Evolutionary conservation across 257 asterid genomes (phyloP), one percentile per base, ranked within the genome.

Genomic region (Solanum clarkiae): DNA sequence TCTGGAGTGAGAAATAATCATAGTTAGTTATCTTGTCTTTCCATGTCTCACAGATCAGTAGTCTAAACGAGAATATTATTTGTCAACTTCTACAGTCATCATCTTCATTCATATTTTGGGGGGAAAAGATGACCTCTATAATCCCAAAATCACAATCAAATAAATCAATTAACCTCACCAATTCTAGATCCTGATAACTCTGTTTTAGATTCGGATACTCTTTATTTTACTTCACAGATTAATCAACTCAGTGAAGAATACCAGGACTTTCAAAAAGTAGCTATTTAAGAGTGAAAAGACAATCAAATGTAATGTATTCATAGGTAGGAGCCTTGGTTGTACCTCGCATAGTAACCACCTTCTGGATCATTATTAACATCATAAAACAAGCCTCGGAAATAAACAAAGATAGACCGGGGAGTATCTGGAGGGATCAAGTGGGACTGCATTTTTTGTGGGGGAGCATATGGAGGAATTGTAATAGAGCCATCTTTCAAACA

Each of bases 341-440:
- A 93, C 98, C 97, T 93, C 56, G 98, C 98, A 55, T 95, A 95
- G 81, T 94, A 95, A 85, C 98, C 97, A 68, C 99, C 99, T 91
- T 94, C 97, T 0, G 98, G 98, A 79, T 95, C 98, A 84, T 95
- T 95, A 3, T 92, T 93, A 29, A 92, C 95, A 54, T 94, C 99
- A 42, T 93, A 93, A 87, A 95, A 94, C 93, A 94, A 83, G 81
- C 99, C 99, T 82, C 98, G 92, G 88, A 95, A 95, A 88, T 94
- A 95, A 87, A 94, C 99, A 70, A 95, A 95, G 77, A 95, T 95
- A 89, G 99, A 95, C 6, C 98, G 90, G 57, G 99, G 98, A 57
- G 93, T 94, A 87, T 81, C 91, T 6, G 99, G 95, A 88, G 98
- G 96, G 86, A 94, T 95, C 72, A 94, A 75, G 90, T 92, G 99